Evolutionary conservation across 257 asterid genomes (phyloP), one percentile per base, ranked within the genome.

Genomic region (Solanum peruvianum): DNA sequence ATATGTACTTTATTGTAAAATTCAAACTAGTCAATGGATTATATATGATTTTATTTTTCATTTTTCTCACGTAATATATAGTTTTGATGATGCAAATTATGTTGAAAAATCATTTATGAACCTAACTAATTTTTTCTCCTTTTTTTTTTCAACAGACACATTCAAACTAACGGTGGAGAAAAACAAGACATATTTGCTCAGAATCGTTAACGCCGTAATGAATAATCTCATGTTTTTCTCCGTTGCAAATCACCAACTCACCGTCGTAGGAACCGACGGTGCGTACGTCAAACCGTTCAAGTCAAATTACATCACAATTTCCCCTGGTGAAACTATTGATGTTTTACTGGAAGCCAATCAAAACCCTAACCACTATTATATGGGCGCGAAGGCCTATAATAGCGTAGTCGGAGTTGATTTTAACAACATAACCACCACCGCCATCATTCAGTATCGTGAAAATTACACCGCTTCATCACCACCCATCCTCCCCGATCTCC

Each of bases 261-360:
- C 94, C 1, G 78, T 93, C 1, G 93, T 94, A 31, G 98, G 98
- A 72, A 45, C 93, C 0, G 98, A 94, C 15, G 96, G 88, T 3
- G 88, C 93, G 41, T 94, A 94, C 89, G 76, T 90, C 0, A 94
- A 93, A 69, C 98, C 92, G 0, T 90, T 94, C 60, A 86, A 69
- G 20, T 86, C 86, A 27, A 78, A 92, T 29, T 90, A 88, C 89
- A 86, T 92, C 66, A 35, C 93, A 89, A 93, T 94, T 42, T 91
- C 95, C 0, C 98, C 98, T 0, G 96, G 96, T 1, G 93, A 93
- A 77, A 93, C 96, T 85, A 90, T 93, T 3, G 98, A 94, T 70
- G 88, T 91, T 87, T 44, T 94, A 23, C 76, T 94, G 2, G 88
- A 84, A 84, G 94, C 98, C 7, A 88, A 92, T 88, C 95, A 92